Evolutionary conservation across 1,284 basidiomycete genomes (phyloP).

Genomic region (Filobasidium uniguttulatum): DNA sequence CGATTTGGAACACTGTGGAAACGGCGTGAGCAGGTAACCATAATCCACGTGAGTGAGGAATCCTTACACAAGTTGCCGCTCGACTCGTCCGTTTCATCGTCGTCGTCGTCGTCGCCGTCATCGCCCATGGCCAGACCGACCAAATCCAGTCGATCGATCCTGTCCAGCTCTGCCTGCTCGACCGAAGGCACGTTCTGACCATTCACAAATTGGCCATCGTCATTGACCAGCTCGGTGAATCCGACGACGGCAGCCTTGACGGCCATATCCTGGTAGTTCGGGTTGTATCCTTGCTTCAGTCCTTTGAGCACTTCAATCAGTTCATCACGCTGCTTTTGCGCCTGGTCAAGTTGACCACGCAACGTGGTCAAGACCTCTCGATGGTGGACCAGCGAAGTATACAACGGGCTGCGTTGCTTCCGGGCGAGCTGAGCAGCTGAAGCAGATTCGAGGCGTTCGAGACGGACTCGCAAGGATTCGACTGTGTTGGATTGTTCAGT

Average conservation of each 20-base stretch:
- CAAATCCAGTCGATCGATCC: slow-evolving; percentile 56
- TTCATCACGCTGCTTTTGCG: slow-evolving; percentile 57
- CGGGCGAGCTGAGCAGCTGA: background rate
- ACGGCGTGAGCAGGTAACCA: background rate
- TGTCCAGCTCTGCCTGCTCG: slow-evolving; percentile 46
- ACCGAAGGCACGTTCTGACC: slow-evolving; percentile 35
- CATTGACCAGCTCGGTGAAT: slow-evolving; percentile 55
- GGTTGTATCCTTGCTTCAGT: slow-evolving; percentile 79
- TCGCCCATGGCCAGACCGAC: slow-evolving; percentile 50
- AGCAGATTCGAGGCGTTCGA: slow-evolving; percentile 14
- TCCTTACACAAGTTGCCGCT: slow-evolving; percentile 20
- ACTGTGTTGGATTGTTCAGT: background rate
- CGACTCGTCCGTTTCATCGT: slow-evolving; percentile 13
- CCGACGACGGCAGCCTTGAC: slow-evolving; percentile 91
- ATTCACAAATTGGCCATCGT: slow-evolving; percentile 42
- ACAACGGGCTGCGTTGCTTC: slow-evolving; percentile 56
- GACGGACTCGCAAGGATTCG: slow-evolving; percentile 4
- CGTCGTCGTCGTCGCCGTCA: slow-evolving; percentile 8
- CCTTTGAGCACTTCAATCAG: slow-evolving; percentile 74
- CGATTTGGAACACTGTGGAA: slow-evolving; percentile 57
- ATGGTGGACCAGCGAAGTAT: slow-evolving; percentile 58
- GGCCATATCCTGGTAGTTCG: slow-evolving; percentile 94
- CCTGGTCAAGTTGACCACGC: slow-evolving; percentile 53
- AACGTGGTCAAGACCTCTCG: slow-evolving; percentile 63
- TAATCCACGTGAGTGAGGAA: too few species aligned